phyloP scores from a whole-genome alignment of 192 early-diverging fungal genomes.

The Coemansia reversa region DNA sequence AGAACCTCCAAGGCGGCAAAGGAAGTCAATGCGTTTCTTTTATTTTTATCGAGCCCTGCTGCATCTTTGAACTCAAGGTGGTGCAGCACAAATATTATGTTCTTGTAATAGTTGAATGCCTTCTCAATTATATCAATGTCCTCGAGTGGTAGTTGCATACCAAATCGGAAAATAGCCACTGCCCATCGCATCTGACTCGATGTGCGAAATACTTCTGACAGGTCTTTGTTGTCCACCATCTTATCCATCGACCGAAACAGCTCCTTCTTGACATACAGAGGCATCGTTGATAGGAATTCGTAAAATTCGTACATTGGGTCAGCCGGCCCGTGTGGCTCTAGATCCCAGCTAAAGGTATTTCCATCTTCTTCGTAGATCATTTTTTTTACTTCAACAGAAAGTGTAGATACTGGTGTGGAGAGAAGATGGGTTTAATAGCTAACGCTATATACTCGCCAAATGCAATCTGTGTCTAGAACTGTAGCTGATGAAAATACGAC shows the following conservation, averaged over 20 bases:
- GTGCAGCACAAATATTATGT: conserved; percentile 26
- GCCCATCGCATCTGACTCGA: conserved; percentile 41
- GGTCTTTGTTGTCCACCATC: conserved; percentile 8
- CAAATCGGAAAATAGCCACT: conserved; percentile 33
- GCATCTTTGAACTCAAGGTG: not conserved
- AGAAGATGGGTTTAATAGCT: too few relatives aligned
- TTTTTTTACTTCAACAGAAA: not conserved
- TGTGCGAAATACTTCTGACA: conserved; percentile 29
- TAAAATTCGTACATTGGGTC: conserved; percentile 13
- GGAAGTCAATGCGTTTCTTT: not conserved
- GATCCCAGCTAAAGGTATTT: conserved; percentile 35
- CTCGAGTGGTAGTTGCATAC: conserved; percentile 48
- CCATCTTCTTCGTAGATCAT: conserved; percentile 48
- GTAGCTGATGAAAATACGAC: too few relatives aligned
- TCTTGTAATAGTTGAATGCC: conserved; percentile 42
- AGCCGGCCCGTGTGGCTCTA: not conserved
- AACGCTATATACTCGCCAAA: too few relatives aligned
- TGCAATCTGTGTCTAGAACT: too few relatives aligned
- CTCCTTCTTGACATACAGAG: conserved; percentile 33
- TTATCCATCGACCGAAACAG: conserved; percentile 33
- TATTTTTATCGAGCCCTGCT: not conserved
- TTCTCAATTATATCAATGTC: conserved; percentile 22
- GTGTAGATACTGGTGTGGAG: not conserved
- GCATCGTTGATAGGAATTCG: conserved; percentile 29
- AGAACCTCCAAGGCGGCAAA: conserved; percentile 25